phyloP scores from a whole-genome alignment of 495 filamentous ascomycete species.

The Cladorrhinum samala region DNA sequence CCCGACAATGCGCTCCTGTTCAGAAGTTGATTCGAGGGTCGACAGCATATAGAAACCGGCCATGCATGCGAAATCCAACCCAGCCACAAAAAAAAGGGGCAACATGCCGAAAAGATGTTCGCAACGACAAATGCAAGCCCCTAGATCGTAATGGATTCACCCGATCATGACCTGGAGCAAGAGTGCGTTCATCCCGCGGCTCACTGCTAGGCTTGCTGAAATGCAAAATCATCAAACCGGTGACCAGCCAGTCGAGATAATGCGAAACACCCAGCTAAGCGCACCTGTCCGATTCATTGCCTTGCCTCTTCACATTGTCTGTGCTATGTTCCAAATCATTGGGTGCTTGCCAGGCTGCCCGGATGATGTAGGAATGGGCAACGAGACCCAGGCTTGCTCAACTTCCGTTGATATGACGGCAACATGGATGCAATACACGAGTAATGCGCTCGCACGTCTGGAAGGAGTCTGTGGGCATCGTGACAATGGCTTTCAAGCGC shows the following conservation, averaged over 20 bases:
- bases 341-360: slow-evolving; percentile 51
- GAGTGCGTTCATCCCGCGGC: slow-evolving; percentile 11
- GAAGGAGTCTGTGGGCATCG: slow-evolving; percentile 35
- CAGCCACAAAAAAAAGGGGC: not conserved
- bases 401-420: slow-evolving; percentile 34
- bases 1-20: slow-evolving; percentile 7
- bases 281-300: slow-evolving; percentile 18
- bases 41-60: slow-evolving; percentile 6
- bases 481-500: slow-evolving; percentile 21
- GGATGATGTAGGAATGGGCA: slow-evolving; percentile 28
- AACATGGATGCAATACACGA: slow-evolving; percentile 7
- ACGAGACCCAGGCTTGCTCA: slow-evolving; percentile 42
- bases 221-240: slow-evolving; percentile 17
- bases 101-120: not conserved
- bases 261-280: slow-evolving; percentile 16
- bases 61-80: slow-evolving; percentile 6
- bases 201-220: slow-evolving; percentile 31
- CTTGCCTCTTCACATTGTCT: slow-evolving; percentile 14
- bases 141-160: slow-evolving; percentile 7
- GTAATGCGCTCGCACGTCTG: slow-evolving; percentile 19
- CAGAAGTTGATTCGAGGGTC: slow-evolving; percentile 6
- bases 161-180: slow-evolving; percentile 3
- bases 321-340: slow-evolving; percentile 16
- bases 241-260: slow-evolving; percentile 28
- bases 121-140: not conserved